These are phyloP conservation scores for Jatropha podagrica DNA, from an alignment of 441 rosid species.

Conservation along the genomic window DNA sequence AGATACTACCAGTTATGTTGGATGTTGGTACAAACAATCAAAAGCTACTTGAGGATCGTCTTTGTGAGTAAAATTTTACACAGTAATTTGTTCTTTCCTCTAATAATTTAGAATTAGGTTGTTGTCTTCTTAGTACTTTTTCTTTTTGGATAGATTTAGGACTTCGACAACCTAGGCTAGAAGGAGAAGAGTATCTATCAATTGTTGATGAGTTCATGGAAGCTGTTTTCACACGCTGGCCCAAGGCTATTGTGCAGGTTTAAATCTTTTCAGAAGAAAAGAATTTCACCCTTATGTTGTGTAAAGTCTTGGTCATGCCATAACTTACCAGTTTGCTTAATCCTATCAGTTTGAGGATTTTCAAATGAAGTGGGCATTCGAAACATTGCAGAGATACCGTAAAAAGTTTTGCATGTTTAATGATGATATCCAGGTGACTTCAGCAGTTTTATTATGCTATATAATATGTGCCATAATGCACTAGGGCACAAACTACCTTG, in stretches of 20 bases:
- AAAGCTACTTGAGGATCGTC: slow-evolving; percentile 80
- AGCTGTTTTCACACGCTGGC: slow-evolving; percentile 93
- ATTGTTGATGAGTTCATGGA: slow-evolving; percentile 98
- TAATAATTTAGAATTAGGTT: slow-evolving; percentile 16
- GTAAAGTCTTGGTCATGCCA: slow-evolving; percentile 20
- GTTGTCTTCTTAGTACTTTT: slow-evolving; percentile 22
- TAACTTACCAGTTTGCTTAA: slow-evolving; percentile 28
- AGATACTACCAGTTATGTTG: slow-evolving; percentile 95
- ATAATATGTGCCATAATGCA: slow-evolving; percentile 10
- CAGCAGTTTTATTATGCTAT: slow-evolving; percentile 27
- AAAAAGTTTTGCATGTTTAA: slow-evolving; percentile 94
- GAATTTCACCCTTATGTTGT: slow-evolving; percentile 21
- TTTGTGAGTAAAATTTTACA: slow-evolving; percentile 59
- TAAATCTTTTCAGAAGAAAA: slow-evolving; percentile 15
- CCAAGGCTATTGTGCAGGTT: slow-evolving; percentile 97
- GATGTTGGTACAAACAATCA: slow-evolving; percentile 97
- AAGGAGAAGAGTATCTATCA: slow-evolving; percentile 88
- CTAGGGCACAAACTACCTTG: not conserved
- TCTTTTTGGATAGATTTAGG: slow-evolving; percentile 68
- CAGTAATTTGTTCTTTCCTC: not conserved
- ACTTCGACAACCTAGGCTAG: slow-evolving; percentile 84
- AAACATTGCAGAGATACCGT: slow-evolving; percentile 86
- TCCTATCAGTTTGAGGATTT: slow-evolving; percentile 87
- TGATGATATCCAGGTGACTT: slow-evolving; percentile 89
- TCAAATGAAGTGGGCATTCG: slow-evolving; percentile 99